Conservation (phyloP, 257 asterid genomes). For the Cynanchum wilfordii region DNA sequence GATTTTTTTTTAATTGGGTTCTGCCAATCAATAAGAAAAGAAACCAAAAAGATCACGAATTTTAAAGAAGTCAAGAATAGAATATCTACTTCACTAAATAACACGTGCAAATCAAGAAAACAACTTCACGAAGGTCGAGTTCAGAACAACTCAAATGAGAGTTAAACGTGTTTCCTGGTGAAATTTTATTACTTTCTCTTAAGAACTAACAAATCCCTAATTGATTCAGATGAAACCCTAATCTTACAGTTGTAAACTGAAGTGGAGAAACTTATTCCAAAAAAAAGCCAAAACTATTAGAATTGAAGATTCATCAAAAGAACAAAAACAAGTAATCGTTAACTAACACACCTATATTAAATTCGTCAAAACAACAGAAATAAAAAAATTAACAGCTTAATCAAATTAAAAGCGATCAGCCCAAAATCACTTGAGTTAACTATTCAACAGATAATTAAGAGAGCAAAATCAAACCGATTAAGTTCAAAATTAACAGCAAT, state of each 20-base stretch:
- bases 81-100: neutral
- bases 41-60: conserved; percentile 5
- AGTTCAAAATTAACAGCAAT: conserved; percentile 16
- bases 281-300: neutral
- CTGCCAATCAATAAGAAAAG: neutral
- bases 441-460: neutral
- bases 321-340: neutral
- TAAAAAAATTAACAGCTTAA: neutral
- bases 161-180: neutral
- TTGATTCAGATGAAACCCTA: conserved; percentile 26
- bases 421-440: conserved; percentile 23
- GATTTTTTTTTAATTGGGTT: neutral
- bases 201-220: conserved; percentile 6
- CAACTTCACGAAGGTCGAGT: neutral
- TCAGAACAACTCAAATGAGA: neutral
- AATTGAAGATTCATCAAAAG: neutral
- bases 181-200: neutral
- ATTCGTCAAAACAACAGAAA: conserved; percentile 6
- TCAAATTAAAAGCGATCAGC: conserved; percentile 33
- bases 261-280: neutral
- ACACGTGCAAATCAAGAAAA: neutral
- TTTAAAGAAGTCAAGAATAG: neutral
- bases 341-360: neutral
- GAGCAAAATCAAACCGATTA: conserved; percentile 18
- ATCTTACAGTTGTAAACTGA: conserved; percentile 1